Evolutionary conservation across 2,329 filamentous ascomycete genomes (phyloP).

Genomic region (Cercospora brassicicola): DNA sequence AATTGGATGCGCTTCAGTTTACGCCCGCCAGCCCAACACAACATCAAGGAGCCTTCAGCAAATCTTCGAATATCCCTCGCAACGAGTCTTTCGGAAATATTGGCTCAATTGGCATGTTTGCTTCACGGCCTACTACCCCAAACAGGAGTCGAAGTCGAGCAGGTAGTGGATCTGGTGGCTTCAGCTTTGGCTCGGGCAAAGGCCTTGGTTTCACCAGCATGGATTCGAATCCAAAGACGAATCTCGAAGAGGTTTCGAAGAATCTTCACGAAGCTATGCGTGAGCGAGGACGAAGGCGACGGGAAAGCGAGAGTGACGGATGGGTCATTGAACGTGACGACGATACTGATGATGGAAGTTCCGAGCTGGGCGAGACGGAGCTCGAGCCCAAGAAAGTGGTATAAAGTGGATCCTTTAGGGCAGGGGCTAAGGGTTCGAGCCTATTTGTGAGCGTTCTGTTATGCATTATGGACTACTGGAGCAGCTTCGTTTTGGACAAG

Average conservation of each 20-base stretch:
- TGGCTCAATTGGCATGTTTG: constrained; percentile 83
- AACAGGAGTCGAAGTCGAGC: constrained; percentile 69
- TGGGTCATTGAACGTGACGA: constrained; percentile 29
- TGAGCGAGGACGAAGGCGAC: constrained; percentile 66
- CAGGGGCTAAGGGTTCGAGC: background rate
- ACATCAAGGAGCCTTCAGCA: constrained; percentile 7
- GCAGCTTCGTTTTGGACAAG: background rate
- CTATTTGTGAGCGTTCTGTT: constrained; percentile 9
- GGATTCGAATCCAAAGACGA: constrained; percentile 59
- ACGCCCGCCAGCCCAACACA: constrained; percentile 30
- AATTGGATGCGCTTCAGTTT: constrained; percentile 33
- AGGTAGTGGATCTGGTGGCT: constrained; percentile 35
- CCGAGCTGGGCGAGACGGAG: constrained; percentile 16
- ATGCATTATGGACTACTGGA: background rate
- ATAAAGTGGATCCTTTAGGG: constrained; percentile 4
- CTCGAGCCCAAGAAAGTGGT: constrained; percentile 29
- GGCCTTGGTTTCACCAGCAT: constrained; percentile 36
- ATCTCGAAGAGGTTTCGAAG: constrained; percentile 77
- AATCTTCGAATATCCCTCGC: constrained; percentile 62
- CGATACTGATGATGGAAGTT: constrained; percentile 23
- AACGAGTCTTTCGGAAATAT: constrained; percentile 96
- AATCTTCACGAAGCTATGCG: constrained; percentile 84
- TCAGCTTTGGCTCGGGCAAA: constrained; percentile 21
- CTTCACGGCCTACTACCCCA: constrained; percentile 81
- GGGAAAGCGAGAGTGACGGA: constrained; percentile 39